These are phyloP conservation scores for Carex arenaria DNA, from an alignment of 202 grass and related monocot species.

Conservation along the genomic window DNA sequence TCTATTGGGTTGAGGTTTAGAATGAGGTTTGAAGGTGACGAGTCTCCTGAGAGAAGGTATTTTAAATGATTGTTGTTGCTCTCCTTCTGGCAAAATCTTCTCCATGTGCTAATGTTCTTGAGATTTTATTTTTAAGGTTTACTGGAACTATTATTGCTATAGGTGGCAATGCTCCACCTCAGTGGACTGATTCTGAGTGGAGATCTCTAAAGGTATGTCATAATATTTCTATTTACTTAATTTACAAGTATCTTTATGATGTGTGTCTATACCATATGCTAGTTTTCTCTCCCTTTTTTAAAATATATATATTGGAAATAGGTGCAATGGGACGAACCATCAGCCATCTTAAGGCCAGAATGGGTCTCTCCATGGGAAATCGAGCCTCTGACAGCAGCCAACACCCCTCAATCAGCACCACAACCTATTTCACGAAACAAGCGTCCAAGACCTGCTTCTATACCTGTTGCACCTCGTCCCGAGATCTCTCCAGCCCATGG, in stretches of 20 bases:
- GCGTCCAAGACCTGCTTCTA: slow-evolving; percentile 51
- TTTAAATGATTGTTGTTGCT: slow-evolving; percentile 1
- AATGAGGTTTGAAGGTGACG: slow-evolving; percentile 98
- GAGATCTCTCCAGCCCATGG: slow-evolving; percentile 30
- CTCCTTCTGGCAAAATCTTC: slow-evolving; percentile 19
- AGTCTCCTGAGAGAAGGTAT: slow-evolving; percentile 89
- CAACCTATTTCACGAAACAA: slow-evolving; percentile 59
- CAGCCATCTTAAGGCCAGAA: slow-evolving; percentile 65
- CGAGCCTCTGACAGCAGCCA: slow-evolving; percentile 56
- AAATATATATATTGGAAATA: slow-evolving; percentile 31
- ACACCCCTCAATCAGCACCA: slow-evolving; percentile 28
- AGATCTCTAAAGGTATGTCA: slow-evolving; percentile 78
- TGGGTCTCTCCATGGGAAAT: slow-evolving; percentile 90
- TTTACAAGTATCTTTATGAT: background rate
- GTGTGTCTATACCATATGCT: background rate
- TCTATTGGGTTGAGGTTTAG: slow-evolving; percentile 89
- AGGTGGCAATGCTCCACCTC: slow-evolving; percentile 42
- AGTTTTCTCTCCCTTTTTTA: background rate
- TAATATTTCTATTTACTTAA: slow-evolving; percentile 16
- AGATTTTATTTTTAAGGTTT: slow-evolving; percentile 46
- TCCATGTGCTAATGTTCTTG: slow-evolving; percentile 17
- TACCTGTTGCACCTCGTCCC: slow-evolving; percentile 29
- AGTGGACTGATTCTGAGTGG: slow-evolving; percentile 82
- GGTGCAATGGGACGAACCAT: slow-evolving; percentile 99
- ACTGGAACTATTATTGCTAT: slow-evolving; percentile 82